Base-by-base conservation (phyloP, 2,329 filamentous ascomycete species). In the Knufia fluminis region DNA sequence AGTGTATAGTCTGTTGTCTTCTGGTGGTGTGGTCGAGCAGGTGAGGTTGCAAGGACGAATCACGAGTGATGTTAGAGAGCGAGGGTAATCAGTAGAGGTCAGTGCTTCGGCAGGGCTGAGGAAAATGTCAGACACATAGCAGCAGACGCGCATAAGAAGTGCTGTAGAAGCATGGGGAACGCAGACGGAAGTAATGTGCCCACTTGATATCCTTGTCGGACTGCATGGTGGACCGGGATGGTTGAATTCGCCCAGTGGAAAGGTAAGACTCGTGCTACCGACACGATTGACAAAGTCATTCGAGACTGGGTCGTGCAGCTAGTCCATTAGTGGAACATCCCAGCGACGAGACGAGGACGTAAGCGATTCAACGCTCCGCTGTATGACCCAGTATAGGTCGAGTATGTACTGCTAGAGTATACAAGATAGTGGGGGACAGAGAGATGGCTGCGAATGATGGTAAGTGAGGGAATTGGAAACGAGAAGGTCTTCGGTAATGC, bases 261-360 rank as follows among this genome's bases (percentile, higher is more conserved):
- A 40, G 17, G 44, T 31, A 3, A 48, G 45, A 24, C 20, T 24
- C 35, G 45, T 48, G 16, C 22, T 48, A 40, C 45, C 22, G 45
- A 39, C 12, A 31, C 45, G 31, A 48, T 40, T 40, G 45, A 48
- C 45, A 48, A 40, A 48, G 35, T 22, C 35, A 40, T 48, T 48
- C 33, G 45, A 40, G 45, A 48, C 33, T 39, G 3, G 9, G 33
- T 39, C 45, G 45, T 48, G 45, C 45, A 48, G 45, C 45, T 48
- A 48, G 23, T 20, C 24, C 14, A 6, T 8, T 26, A 40, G 35
- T 35, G 45, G 35, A 31, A 31, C 33, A 40, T 39, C 3, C 28
- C 33, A 14, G 26, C 22, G 24, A 28, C 23, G 31, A 40, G 24
- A 48, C 32, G 22, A 48, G 33, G 45, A 26, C 35, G 28, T 22